Evolutionary conservation across 2,329 filamentous ascomycete genomes (phyloP).

Genomic region (Colletotrichum acutatum): DNA sequence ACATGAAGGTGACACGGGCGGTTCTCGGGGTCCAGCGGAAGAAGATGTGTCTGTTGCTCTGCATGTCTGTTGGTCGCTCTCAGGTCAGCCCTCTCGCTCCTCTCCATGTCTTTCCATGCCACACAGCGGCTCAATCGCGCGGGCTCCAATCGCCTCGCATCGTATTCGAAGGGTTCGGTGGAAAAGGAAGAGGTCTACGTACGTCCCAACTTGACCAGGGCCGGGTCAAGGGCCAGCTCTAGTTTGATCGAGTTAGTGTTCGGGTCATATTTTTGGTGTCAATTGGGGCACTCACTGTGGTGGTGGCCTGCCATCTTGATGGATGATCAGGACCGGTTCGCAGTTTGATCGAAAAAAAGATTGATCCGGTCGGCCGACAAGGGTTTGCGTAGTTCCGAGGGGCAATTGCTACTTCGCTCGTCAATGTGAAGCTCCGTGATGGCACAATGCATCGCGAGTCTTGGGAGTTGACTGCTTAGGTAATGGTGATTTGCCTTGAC

Average conservation of each 20-base stretch:
- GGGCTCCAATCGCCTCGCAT: neutral
- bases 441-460: conserved; percentile 5
- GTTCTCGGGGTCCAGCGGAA: conserved; percentile 93
- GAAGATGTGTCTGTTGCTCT: conserved; percentile 87
- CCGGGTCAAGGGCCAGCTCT: conserved; percentile 60
- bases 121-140: neutral
- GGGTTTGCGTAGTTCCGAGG: neutral
- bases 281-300: conserved; percentile 34
- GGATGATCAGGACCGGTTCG: conserved; percentile 3
- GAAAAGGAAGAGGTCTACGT: conserved; percentile 41
- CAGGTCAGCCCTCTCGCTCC: conserved; percentile 37
- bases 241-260: conserved; percentile 16
- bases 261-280: neutral
- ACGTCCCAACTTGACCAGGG: conserved; percentile 58
- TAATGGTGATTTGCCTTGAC: conserved; percentile 2
- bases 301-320: conserved; percentile 37
- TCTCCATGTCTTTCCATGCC: neutral
- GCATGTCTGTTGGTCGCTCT: conserved; percentile 72
- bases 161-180: neutral
- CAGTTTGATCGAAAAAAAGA: neutral
- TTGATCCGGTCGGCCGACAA: conserved; percentile 13
- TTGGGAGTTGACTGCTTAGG: conserved; percentile 25
- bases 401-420: conserved; percentile 1
- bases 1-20: conserved; percentile 82
- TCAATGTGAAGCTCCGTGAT: conserved; percentile 17